Base-by-base conservation (phyloP, 1,139 yeast species). In the Waltiozyma sp. region DNA sequence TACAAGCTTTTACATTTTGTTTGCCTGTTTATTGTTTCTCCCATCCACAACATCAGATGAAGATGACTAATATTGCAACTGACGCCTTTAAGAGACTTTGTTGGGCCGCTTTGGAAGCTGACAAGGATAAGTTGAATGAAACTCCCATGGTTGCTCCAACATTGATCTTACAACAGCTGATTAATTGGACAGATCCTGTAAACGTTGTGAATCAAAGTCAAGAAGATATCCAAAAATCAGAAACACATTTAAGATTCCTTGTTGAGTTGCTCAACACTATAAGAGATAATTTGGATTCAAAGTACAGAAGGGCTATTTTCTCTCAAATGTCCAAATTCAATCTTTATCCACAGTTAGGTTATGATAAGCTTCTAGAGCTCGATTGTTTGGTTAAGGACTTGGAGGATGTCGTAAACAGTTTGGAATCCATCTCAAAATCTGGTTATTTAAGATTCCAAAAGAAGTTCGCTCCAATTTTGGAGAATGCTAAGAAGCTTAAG, bases 21-120 rank as follows among this genome's bases (percentile, higher is more conserved):
- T 70, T 91, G 35, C 97, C 97, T 0, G 95, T 86, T 1, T 88
- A 86, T 58, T 82, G 94, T 33, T 85, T 77, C 57, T 84, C 96
- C 37, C 89, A 83, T 51, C 65, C 72, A 1, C 68, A 67, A 24
- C 95, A 88, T 60, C 96, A 88, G 59, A 70, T 71, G 41, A 70
- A 80, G 47, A 65, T 89, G 56, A 74, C 81, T 7, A 65, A 75
- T 19, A 70, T 82, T 16, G 78, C 80, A 19, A 79, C 82, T 2
- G 93, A 83, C 58, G 76, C 85, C 8, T 61, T 87, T 38, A 67
- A 70, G 44, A 68, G 93, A 50, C 61, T 84, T 47, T 72, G 71
- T 46, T 60, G 60, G 35, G 64, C 64, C 14, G 71, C 63, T 9
- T 62, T 61, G 18, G 51, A 50, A 14, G 47, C 39, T 6, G 66